Evolutionary conservation across 2,329 filamentous ascomycete species (phyloP), one percentile per base, ranked within the genome.

Genomic region (Colletotrichum lindemuthianum): DNA sequence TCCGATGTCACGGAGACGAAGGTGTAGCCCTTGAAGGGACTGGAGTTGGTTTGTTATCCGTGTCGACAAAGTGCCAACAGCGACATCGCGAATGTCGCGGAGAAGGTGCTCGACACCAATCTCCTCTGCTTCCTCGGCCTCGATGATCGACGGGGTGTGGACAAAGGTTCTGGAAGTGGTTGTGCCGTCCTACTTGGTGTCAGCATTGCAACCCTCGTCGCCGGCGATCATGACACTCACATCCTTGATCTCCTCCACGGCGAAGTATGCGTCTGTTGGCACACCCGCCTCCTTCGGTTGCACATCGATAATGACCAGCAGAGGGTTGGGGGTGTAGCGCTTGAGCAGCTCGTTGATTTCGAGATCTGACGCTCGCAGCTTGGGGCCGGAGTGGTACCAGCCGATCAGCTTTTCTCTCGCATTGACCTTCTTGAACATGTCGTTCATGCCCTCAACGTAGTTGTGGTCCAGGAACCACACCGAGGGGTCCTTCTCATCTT

Each of bases 381-480:
- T 99, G 43, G 96, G 96, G 45, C 96, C 96, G 16, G 96, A 97
- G 81, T 99, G 96, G 80, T 99, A 99, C 96, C 96, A 99, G 75
- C 96, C 96, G 86, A 99, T 96, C 78, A 99, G 87, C 88, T 98
- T 98, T 84, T 99, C 96, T 69, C 92, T 86, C 67, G 96, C 96
- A 83, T 99, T 99, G 85, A 99, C 94, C 83, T 98, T 98, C 86
- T 99, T 99, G 87, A 99, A 99, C 96, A 99, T 99, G 80, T 98
- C 96, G 82, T 96, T 97, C 96, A 99, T 99, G 72, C 91, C 92
- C 81, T 99, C 96, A 79, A 99, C 92, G 75, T 97, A 99, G 86
- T 98, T 98, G 86, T 99, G 96, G 78, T 99, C 96, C 69, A 99
- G 82, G 78, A 98, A 99, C 96, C 96, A 99, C 76, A 99, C 96